Evolutionary conservation across 1,284 basidiomycete genomes (phyloP).

Genomic region (Heliocybe sulcata): DNA sequence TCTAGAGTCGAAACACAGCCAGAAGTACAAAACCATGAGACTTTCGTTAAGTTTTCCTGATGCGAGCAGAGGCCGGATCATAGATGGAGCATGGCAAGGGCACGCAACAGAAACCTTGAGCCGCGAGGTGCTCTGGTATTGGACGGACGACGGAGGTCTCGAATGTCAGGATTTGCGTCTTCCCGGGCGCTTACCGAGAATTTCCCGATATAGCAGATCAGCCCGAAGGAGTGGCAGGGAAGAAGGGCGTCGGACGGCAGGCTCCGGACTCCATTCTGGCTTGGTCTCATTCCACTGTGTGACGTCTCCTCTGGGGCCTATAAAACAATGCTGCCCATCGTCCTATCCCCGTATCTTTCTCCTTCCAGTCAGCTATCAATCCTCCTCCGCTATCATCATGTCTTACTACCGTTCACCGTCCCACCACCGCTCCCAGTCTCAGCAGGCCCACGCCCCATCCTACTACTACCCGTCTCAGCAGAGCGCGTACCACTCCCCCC

Average conservation of each 20-base stretch:
- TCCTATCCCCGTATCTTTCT: not conserved
- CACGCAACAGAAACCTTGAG: not conserved
- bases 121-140: too few relatives aligned
- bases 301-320: not conserved
- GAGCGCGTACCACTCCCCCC: not conserved
- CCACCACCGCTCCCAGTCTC: not conserved
- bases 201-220: too few relatives aligned
- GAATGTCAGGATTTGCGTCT: not conserved
- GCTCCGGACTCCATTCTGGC: not conserved
- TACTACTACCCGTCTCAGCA: not conserved
- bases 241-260: too few relatives aligned
- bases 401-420: not conserved
- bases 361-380: not conserved
- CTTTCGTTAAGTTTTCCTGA: not conserved
- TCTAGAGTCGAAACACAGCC: not conserved
- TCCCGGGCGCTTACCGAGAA: not conserved
- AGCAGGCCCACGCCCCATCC: not conserved
- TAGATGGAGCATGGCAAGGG: not conserved
- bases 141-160: not conserved
- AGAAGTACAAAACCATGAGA: not conserved
- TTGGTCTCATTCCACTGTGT: not conserved
- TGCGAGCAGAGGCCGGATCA: not conserved
- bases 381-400: not conserved
- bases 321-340: not conserved
- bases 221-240: too few relatives aligned